These are phyloP conservation scores for Erodium maritimum DNA, from an alignment of 345 rosid species.

Conservation along the genomic window DNA sequence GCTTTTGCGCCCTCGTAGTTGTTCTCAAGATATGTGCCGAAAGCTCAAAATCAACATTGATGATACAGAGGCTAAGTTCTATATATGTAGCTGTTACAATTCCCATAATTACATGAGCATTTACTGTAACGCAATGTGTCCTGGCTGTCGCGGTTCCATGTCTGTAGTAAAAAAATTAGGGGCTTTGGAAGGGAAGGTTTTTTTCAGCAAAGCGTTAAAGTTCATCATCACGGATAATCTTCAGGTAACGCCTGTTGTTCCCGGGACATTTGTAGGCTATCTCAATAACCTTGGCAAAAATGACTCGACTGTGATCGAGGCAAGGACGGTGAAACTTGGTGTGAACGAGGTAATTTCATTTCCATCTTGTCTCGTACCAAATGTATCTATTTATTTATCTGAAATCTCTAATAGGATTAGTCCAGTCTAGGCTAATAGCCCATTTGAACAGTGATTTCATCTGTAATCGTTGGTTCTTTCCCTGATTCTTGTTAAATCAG, in stretches of 20 bases:
- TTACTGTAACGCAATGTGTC: not conserved
- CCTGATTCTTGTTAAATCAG: too few relatives aligned
- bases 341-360: constrained; percentile 9
- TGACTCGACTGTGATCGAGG: constrained; percentile 9
- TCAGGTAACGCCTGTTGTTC: constrained; percentile 10
- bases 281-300: constrained; percentile 12
- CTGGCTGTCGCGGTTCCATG: constrained; percentile 3
- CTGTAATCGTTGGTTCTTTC: too few relatives aligned
- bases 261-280: constrained; percentile 6
- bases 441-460: too few relatives aligned
- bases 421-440: too few relatives aligned
- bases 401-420: too few relatives aligned
- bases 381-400: too few relatives aligned
- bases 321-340: constrained; percentile 8
- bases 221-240: constrained; percentile 18
- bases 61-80: constrained; percentile 9
- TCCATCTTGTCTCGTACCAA: too few relatives aligned
- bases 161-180: not conserved
- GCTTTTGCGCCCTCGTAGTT: constrained; percentile 12
- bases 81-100: not conserved
- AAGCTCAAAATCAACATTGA: constrained; percentile 7
- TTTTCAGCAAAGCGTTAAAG: constrained; percentile 8
- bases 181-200: constrained; percentile 5
- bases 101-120: not conserved
- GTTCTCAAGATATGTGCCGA: constrained; percentile 6